Evolutionary conservation across 2,329 filamentous ascomycete species (phyloP).

Genomic region (Fusarium phyllophilum): DNA sequence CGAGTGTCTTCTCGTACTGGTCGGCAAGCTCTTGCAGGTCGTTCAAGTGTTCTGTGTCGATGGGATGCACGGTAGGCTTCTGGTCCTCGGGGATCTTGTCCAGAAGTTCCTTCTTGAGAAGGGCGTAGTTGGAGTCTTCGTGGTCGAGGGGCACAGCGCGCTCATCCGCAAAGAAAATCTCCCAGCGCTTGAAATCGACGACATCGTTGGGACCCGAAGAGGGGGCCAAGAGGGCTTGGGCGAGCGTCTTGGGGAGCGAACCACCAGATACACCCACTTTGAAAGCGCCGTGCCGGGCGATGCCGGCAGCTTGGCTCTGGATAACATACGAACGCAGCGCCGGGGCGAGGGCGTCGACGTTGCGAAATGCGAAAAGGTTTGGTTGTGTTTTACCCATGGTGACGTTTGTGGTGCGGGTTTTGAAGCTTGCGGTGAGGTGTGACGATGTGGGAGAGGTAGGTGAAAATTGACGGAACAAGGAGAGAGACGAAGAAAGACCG

Average conservation of each 20-base stretch:
- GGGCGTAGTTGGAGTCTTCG: conserved; percentile 91
- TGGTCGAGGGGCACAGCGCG: conserved; percentile 92
- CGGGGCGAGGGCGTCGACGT: conserved; percentile 74
- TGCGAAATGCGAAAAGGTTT: conserved; percentile 84
- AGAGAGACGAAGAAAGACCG: background rate
- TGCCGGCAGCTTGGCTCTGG: conserved; percentile 80
- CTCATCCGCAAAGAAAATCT: conserved; percentile 99
- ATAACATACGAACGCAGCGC: conserved; percentile 86
- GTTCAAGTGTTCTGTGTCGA: conserved; percentile 72
- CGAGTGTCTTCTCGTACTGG: conserved; percentile 89
- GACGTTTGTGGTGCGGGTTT: conserved; percentile 36
- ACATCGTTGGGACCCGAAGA: conserved; percentile 65
- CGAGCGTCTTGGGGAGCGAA: conserved; percentile 88
- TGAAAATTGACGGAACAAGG: conserved; percentile 1
- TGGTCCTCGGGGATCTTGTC: conserved; percentile 81
- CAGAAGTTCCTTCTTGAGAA: conserved; percentile 87
- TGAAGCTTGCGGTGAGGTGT: conserved; percentile 30
- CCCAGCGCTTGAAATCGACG: conserved; percentile 86
- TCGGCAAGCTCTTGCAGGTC: conserved; percentile 94
- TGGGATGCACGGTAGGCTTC: conserved; percentile 79
- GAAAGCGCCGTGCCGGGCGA: conserved; percentile 84
- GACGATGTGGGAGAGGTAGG: conserved; percentile 1
- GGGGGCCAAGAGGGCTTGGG: conserved; percentile 78
- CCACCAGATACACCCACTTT: conserved; percentile 94
- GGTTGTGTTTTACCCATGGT: conserved; percentile 66